Base-by-base conservation (phyloP, 805 yeast species). In the Starmerella geochares region DNA sequence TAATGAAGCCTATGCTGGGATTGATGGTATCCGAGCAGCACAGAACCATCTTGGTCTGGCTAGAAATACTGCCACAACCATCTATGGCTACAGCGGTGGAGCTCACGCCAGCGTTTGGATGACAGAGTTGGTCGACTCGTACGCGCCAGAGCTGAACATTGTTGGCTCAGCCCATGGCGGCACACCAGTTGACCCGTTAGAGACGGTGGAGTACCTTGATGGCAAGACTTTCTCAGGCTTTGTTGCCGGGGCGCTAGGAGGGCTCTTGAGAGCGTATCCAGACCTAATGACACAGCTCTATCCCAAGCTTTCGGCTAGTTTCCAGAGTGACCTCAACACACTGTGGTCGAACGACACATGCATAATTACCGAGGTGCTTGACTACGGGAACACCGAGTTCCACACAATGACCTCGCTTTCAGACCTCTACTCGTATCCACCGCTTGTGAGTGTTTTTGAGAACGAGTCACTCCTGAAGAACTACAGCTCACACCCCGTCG, bases 181-280 rank as follows among this genome's bases (percentile, higher is more conserved):
- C 1, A 33, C 37, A 1, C 37, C 37, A 2, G 13, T 33, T 33
- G 37, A 29, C 14, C 2, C 7, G 11, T 14, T 11, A n/a, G 32
- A 9, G n/a, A 29, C 32, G 6, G 16, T 57, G 17, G 28, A 48
- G n/a, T 37, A 17, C 5, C 50, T 53, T 29, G 56, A 59, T 43
- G 21, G 21, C n/a, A 3, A 20, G n/a, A 20, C 49, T 6, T 53
- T 43, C 43, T 51, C 61, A 8, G 64, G 63, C 11, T 60, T 56
- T 40, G 48, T 57, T 13, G 54, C 58, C 20, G 58, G 56, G 9
- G 61, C 60, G 2, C 19, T 59, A 20, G 39, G 46, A 20, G 64
- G 64, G 14, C 41, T 60, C 6, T 52, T 56, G 16, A 28, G 36
- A 21, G 59, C 55, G 28, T 58, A 60, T 37, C 58, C 60, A 2